These are phyloP conservation scores for Ballota nigra DNA, from an alignment of 257 asterid genomes.

Conservation along the genomic window DNA sequence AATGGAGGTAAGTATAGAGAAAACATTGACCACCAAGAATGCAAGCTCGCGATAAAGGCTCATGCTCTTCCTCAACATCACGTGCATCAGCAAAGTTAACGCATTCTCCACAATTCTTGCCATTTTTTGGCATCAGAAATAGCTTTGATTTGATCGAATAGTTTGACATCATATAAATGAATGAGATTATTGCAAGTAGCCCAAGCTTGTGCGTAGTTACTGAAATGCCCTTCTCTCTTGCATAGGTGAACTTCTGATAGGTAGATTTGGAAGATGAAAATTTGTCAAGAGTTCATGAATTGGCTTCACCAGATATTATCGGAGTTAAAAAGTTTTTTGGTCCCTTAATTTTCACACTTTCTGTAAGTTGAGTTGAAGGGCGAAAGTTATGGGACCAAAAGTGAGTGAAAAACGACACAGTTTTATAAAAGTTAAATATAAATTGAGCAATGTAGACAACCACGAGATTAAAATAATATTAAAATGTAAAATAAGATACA, in stretches of 20 bases:
- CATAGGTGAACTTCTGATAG: background rate
- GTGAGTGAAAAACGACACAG: no score
- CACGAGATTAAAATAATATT: no score
- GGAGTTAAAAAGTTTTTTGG: no score
- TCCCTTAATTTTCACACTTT: no score
- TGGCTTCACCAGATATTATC: background rate
- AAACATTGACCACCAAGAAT: constrained; percentile 25
- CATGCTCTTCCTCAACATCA: constrained; percentile 34
- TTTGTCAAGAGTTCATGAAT: background rate
- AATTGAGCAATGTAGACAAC: no score
- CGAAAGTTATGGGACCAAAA: no score
- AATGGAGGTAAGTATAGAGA: constrained; percentile 1
- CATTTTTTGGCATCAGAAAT: constrained; percentile 14
- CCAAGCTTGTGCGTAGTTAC: constrained; percentile 25
- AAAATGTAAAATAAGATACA: background rate
- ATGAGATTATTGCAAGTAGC: background rate
- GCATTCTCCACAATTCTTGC: constrained; percentile 12
- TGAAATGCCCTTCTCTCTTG: constrained; percentile 21
- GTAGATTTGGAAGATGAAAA: background rate
- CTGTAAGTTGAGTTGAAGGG: no score
- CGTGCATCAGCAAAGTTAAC: constrained; percentile 27
- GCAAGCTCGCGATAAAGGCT: constrained; percentile 26
- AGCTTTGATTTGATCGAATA: constrained; percentile 11
- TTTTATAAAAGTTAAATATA: no score
- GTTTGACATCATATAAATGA: background rate